Conservation (phyloP, 164 flowering plant genomes). For the Annona squamosa region DNA sequence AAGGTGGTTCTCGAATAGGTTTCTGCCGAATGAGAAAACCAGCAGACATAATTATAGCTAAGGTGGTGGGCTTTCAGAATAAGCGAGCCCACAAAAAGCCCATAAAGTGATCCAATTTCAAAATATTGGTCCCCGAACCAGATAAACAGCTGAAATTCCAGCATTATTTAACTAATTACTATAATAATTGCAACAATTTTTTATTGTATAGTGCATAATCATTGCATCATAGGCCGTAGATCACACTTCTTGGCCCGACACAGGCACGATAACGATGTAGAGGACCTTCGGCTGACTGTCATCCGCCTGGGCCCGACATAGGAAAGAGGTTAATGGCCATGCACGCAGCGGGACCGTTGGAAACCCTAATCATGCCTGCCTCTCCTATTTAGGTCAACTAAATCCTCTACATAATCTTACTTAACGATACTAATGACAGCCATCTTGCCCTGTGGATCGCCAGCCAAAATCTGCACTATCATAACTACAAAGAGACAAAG, state of each 20-base stretch:
- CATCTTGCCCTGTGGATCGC: not conserved
- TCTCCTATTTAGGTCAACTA: slow-evolving; percentile 15
- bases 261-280: not conserved
- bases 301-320: not conserved
- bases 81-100: no score
- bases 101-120: no score
- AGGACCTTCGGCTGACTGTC: not conserved
- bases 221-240: not conserved
- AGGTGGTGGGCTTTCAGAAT: no score
- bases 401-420: slow-evolving; percentile 14
- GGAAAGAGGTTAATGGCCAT: not conserved
- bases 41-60: no score
- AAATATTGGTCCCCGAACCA: no score
- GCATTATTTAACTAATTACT: no score
- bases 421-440: slow-evolving; percentile 29
- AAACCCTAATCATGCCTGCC: not conserved
- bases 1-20: no score
- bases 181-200: no score
- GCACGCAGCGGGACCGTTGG: slow-evolving; percentile 1
- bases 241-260: not conserved
- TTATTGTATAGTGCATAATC: not conserved
- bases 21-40: no score
- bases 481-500: slow-evolving; percentile 11
- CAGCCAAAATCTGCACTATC: not conserved
- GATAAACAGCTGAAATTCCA: no score